phyloP scores from a whole-genome alignment of 1,139 yeast species.

The Candida pseudocylindracea region DNA sequence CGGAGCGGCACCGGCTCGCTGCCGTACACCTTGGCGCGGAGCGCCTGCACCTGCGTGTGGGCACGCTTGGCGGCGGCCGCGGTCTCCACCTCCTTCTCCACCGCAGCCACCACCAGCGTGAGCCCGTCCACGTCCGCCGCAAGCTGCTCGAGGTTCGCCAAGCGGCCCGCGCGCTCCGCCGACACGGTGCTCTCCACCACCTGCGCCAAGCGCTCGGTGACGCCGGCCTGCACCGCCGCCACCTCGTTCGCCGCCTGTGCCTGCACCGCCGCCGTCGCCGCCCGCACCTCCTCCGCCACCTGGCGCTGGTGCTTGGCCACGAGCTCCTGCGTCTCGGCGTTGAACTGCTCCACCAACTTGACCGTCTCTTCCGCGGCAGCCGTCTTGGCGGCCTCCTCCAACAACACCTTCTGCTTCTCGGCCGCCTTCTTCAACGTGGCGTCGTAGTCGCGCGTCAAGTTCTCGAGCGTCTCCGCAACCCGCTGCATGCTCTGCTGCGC shows the following conservation, averaged over 20 bases:
- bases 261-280: conserved; percentile 43
- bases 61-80: conserved; percentile 31
- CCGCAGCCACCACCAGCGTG: conserved; percentile 32
- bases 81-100: conserved; percentile 35
- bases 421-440: conserved; percentile 16
- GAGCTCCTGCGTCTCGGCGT: conserved; percentile 33
- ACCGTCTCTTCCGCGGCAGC: conserved; percentile 24
- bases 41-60: conserved; percentile 11
- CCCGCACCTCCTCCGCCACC: conserved; percentile 42
- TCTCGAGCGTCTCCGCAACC: conserved; percentile 12
- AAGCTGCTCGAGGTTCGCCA: conserved; percentile 44
- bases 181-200: conserved; percentile 46
- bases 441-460: conserved; percentile 16
- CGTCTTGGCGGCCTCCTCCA: conserved; percentile 30
- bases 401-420: conserved; percentile 25
- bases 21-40: conserved; percentile 10
- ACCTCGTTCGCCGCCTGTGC: conserved; percentile 66
- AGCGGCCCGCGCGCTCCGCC: conserved; percentile 62
- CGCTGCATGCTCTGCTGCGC: conserved; percentile 12
- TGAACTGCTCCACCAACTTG: conserved; percentile 23
- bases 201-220: conserved; percentile 48
- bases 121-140: conserved; percentile 31
- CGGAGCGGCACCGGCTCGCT: not conserved
- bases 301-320: conserved; percentile 39
- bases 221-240: conserved; percentile 45